A percentile compares a stretch with the other conserved stretches of the same genome.
phyloP scores from a whole-genome alignment of 768 basidiomycete species.

The Trametes cingulata region DNA sequence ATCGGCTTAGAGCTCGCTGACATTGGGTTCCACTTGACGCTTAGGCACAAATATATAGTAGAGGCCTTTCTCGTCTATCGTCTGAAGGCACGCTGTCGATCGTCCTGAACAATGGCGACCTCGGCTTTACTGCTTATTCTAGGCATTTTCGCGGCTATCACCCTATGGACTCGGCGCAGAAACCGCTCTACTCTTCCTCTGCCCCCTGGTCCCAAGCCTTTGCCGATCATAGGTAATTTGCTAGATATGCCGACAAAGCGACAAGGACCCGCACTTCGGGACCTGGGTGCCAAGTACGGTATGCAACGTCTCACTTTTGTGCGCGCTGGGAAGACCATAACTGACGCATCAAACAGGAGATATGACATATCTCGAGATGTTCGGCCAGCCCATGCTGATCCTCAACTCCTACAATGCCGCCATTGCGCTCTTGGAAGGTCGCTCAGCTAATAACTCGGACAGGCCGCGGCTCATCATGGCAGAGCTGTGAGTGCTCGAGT shows the following conservation, averaged over 20 bases:
- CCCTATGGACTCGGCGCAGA: neutral
- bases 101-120: neutral
- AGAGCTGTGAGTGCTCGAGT: slow-evolving; percentile 54
- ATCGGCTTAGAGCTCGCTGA: too few relatives aligned
- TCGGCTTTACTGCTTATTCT: neutral
- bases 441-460: slow-evolving; percentile 72
- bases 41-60: too few relatives aligned
- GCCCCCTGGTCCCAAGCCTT: slow-evolving; percentile 26
- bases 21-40: too few relatives aligned
- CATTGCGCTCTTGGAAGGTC: slow-evolving; percentile 66
- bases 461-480: slow-evolving; percentile 69
- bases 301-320: neutral
- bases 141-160: neutral
- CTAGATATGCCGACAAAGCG: slow-evolving; percentile 21
- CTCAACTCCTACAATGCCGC: slow-evolving; percentile 60
- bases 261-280: slow-evolving; percentile 10
- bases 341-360: slow-evolving; percentile 43
- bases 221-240: slow-evolving; percentile 27
- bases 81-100: too few relatives aligned
- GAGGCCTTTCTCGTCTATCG: too few relatives aligned
- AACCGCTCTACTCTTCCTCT: neutral
- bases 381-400: slow-evolving; percentile 69
- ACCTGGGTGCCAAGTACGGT: slow-evolving; percentile 24
- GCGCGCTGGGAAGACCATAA: neutral
- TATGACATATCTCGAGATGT: slow-evolving; percentile 61